Conservation (phyloP, 495 filamentous ascomycete genomes). For the Talaromyces proteolyticus region DNA sequence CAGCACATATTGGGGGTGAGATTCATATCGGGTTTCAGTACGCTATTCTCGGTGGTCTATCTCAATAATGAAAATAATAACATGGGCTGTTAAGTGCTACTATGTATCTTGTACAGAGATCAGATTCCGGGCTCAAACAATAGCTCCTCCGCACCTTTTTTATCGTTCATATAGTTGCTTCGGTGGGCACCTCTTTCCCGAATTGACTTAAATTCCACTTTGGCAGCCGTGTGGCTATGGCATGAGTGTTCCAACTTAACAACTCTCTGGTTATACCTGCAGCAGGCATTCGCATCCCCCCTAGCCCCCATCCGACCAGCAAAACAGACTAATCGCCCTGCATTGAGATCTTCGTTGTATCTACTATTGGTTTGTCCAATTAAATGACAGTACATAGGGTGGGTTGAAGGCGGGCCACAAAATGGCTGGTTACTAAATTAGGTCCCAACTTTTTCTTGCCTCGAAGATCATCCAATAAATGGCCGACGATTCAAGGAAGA, state of each 20-base stretch:
- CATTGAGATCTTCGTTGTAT: not conserved
- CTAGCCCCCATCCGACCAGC: no score
- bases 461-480: not conserved
- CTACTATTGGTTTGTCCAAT: not conserved
- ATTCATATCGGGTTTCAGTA: no score
- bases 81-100: no score
- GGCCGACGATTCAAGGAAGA: not conserved
- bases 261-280: no score
- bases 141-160: not conserved
- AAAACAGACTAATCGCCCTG: not conserved
- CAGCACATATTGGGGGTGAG: no score
- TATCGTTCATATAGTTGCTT: not conserved
- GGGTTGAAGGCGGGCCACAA: not conserved
- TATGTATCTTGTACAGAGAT: no score
- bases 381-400: not conserved
- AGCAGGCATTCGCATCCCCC: no score
- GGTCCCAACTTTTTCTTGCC: not conserved
- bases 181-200: not conserved
- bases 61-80: no score
- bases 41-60: no score
- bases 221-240: not conserved
- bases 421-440: not conserved
- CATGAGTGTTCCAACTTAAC: no score
- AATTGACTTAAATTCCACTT: not conserved
- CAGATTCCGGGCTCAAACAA: not conserved